These are phyloP conservation scores for Claviceps africana DNA, from an alignment of 2,329 filamentous ascomycete species.

Conservation along the genomic window DNA sequence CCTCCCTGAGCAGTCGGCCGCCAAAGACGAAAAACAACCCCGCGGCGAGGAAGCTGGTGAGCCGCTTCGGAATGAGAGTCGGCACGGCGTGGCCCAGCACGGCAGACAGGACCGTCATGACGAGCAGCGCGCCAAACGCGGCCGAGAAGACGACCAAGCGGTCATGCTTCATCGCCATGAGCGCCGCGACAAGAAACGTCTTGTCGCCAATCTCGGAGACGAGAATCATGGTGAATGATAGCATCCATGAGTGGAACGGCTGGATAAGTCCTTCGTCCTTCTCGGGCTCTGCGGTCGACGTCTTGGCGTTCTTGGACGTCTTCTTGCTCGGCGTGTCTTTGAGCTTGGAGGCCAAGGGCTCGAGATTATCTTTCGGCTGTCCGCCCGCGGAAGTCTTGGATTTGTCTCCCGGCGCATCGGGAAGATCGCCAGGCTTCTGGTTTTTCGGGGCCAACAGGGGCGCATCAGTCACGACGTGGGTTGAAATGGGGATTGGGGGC, in stretches of 20 bases:
- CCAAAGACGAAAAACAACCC: constrained; percentile 84
- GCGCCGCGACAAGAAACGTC: constrained; percentile 88
- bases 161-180: constrained; percentile 99
- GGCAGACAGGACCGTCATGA: constrained; percentile 92
- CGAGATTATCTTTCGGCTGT: constrained; percentile 18
- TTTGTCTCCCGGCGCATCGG: constrained; percentile 62
- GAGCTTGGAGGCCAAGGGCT: not conserved
- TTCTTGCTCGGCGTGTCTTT: constrained; percentile 13
- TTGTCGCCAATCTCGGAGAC: constrained; percentile 97
- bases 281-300: constrained; percentile 17
- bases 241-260: constrained; percentile 74
- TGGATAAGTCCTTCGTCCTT: constrained; percentile 53
- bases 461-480: not conserved
- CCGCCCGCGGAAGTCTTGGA: constrained; percentile 51
- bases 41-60: constrained; percentile 79
- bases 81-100: constrained; percentile 86
- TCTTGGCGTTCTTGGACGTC: constrained; percentile 4
- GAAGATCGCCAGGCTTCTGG: constrained; percentile 71
- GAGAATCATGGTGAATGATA: constrained; percentile 94
- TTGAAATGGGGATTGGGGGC: too few relatives aligned
- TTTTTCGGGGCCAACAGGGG: not conserved
- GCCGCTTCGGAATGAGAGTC: constrained; percentile 72
- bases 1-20: constrained; percentile 69
- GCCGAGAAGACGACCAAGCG: constrained; percentile 87
- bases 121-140: constrained; percentile 77